Evolutionary conservation across 306 rosid species (phyloP), one percentile per base, ranked within the genome.

Genomic region (Prunus salicina): DNA sequence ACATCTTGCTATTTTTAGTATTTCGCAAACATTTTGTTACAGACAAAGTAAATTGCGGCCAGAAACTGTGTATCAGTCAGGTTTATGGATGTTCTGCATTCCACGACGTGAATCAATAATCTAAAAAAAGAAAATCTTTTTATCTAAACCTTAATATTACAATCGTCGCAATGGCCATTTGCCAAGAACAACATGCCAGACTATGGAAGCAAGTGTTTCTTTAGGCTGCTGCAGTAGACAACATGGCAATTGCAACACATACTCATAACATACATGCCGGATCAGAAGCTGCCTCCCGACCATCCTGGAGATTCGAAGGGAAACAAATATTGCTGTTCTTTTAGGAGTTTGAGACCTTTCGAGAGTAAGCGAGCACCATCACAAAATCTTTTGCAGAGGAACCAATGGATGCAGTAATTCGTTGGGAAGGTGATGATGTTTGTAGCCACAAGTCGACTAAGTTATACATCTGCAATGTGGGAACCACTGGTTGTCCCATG

Each of bases 301-400:
- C 69, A 38, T 62, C 67, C 16, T 3, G 14, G 57, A 14, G 5
- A 46, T 61, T 45, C 6, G 19, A 30, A 24, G 14, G n/a, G 57
- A 46, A 22, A 28, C 30, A 60, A 46, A 27, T 47, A 73, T 46
- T 0, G 4, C 1, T 0, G 2, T 18, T 7, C 20, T 70, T 32
- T 89, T 86, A 91, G 82, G 89, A 78, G 71, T 78, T 74, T 34
- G 84, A 67, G 73, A 74, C 71, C 86, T 88, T 96, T 64, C 90
- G 91, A 80, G 88, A 86, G 84, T 96, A 96, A 32, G 86, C 84
- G 2, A 96, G 86, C 67, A 92, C 96, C 98, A 96, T 91, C 4
- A 96, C 86, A 69, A 89, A 96, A 73, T 96, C 98, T 84, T 96
- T 91, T 1, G 97, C 99, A 1, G 98, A 89, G 34, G 99, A 91